Conservation (phyloP, 768 basidiomycete species). For the Pisolithus marmoratus region DNA sequence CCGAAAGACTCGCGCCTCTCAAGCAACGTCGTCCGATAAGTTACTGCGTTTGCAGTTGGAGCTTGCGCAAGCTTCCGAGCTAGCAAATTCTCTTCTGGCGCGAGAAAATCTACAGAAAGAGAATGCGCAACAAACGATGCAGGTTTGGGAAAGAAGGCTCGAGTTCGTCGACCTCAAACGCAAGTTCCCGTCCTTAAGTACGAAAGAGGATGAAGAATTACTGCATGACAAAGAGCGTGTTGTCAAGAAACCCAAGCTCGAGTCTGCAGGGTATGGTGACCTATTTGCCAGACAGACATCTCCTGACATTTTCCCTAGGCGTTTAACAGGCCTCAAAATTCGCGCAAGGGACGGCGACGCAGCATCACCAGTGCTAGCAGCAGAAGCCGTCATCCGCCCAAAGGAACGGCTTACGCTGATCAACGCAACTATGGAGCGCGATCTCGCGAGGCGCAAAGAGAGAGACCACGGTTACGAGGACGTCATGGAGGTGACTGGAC, state of each 20-base stretch:
- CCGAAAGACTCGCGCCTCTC: slow-evolving; percentile 90
- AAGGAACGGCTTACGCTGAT: slow-evolving; percentile 61
- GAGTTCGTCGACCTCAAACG: slow-evolving; percentile 76
- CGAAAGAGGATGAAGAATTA: slow-evolving; percentile 66
- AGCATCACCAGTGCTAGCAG: slow-evolving; percentile 31
- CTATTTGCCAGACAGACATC: background rate
- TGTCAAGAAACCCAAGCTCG: slow-evolving; percentile 50
- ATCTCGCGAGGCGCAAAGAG: slow-evolving; percentile 60
- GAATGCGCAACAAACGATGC: slow-evolving; percentile 46
- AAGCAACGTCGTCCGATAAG: slow-evolving; percentile 85
- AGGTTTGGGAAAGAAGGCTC: slow-evolving; percentile 76
- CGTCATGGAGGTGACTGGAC: slow-evolving; percentile 60
- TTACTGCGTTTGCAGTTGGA: slow-evolving; percentile 77
- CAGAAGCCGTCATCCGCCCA: slow-evolving; percentile 53
- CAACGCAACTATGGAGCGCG: slow-evolving; percentile 50
- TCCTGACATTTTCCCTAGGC: slow-evolving; percentile 23
- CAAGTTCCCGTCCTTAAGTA: slow-evolving; percentile 54
- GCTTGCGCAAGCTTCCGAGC: slow-evolving; percentile 62
- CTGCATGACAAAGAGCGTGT: slow-evolving; percentile 67
- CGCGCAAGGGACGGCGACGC: slow-evolving; percentile 41
- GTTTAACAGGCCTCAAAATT: slow-evolving; percentile 48
- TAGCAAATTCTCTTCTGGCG: slow-evolving; percentile 60
- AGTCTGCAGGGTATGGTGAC: slow-evolving; percentile 11
- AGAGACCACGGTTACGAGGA: slow-evolving; percentile 84
- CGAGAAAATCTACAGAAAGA: slow-evolving; percentile 79